Evolutionary conservation across 2,329 filamentous ascomycete species (phyloP).

Genomic region (Cadophora malorum): DNA sequence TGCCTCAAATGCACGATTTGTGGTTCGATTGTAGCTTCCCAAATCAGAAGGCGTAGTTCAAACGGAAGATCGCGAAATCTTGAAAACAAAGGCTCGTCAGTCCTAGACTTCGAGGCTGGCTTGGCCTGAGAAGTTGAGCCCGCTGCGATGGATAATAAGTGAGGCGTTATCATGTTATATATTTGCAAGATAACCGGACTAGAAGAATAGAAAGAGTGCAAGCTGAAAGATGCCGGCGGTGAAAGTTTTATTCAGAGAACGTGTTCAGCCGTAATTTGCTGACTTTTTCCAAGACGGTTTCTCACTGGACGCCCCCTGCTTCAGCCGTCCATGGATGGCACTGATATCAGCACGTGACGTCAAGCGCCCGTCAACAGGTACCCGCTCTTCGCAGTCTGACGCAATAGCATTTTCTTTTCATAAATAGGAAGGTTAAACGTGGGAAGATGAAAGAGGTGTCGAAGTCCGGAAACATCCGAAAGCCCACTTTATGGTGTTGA

Average conservation of each 20-base stretch:
- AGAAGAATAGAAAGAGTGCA: neutral
- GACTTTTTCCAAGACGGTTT: neutral
- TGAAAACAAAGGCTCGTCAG: neutral
- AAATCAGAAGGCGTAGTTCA: conserved; percentile 15
- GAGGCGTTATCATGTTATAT: conserved; percentile 6
- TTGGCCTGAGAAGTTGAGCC: neutral
- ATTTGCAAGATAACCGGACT: neutral
- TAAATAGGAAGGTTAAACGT: neutral
- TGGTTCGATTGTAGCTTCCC: conserved; percentile 8
- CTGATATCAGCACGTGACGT: neutral
- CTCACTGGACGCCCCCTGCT: conserved; percentile 16
- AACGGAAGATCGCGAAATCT: conserved; percentile 17
- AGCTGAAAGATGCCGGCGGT: neutral
- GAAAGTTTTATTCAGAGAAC: conserved; percentile 2
- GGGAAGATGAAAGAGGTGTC: neutral
- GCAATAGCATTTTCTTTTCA: neutral
- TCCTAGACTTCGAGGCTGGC: neutral
- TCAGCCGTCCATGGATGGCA: neutral
- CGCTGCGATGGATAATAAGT: neutral
- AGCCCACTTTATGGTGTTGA: conserved; percentile 3
- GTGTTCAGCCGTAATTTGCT: conserved; percentile 16
- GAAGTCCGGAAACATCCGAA: neutral
- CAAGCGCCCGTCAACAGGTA: neutral
- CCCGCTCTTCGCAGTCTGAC: neutral
- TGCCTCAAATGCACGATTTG: conserved; percentile 15